These are phyloP conservation scores for Arthrocladium fulminans DNA, from an alignment of 2,329 filamentous ascomycete species.

Conservation along the genomic window DNA sequence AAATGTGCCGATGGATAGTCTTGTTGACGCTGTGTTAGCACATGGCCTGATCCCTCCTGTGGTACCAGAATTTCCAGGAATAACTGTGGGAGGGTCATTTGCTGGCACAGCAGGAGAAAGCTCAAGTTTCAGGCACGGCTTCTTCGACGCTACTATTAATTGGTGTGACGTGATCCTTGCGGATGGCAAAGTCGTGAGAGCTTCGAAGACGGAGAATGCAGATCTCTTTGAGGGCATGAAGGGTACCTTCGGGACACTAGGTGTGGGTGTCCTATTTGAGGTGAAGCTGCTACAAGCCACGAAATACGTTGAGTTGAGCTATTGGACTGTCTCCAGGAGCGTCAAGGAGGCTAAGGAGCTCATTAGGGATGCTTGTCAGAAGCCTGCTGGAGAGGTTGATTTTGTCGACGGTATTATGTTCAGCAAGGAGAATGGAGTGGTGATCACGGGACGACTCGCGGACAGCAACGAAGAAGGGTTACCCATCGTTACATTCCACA, in stretches of 20 bases:
- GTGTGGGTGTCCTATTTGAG: conserved; percentile 53
- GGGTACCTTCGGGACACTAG: conserved; percentile 57
- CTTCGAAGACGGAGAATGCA: conserved; percentile 45
- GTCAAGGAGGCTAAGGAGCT: conserved; percentile 31
- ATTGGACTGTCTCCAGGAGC: conserved; percentile 33
- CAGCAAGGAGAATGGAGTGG: conserved; percentile 40
- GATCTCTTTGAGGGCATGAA: conserved; percentile 59
- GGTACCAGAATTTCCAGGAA: conserved; percentile 65
- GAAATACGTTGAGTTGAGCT: conserved; percentile 42
- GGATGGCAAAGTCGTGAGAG: conserved; percentile 48
- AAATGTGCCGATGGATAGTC: conserved; percentile 59
- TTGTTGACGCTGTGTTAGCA: conserved; percentile 50
- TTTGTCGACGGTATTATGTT: conserved; percentile 46
- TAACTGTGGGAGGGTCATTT: conserved; percentile 61
- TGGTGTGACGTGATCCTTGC: conserved; percentile 58
- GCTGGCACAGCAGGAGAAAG: conserved; percentile 61
- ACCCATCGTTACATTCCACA: conserved; percentile 16
- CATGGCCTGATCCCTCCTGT: conserved; percentile 54
- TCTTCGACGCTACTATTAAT: conserved; percentile 55
- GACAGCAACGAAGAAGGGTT: conserved; percentile 31
- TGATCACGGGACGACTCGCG: conserved; percentile 53
- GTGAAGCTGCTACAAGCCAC: conserved; percentile 39
- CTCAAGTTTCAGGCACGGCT: conserved; percentile 59
- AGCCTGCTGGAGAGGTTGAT: conserved; percentile 27
- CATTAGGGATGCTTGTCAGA: conserved; percentile 31